Percentiles rank a stretch among this genome's conserved stretches.
Conservation (phyloP, 805 yeast species). For the Hanseniaspora nectarophila region DNA sequence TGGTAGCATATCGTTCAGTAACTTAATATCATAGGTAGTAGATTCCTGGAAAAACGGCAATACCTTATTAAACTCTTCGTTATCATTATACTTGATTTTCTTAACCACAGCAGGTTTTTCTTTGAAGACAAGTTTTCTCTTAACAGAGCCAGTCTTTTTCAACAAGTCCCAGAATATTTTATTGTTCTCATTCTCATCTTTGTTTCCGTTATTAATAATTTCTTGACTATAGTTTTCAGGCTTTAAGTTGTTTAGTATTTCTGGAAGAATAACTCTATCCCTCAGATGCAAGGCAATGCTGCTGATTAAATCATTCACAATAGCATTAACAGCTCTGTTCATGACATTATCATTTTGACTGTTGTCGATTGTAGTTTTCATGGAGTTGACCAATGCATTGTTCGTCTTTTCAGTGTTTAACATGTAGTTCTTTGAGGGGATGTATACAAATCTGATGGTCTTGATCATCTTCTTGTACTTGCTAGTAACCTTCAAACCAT, state of each 20-base stretch:
- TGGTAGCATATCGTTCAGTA: not conserved
- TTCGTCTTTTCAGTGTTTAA: not conserved
- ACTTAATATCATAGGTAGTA: not conserved
- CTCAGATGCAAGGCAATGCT: conserved; percentile 1
- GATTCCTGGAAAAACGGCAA: not conserved
- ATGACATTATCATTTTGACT: not conserved
- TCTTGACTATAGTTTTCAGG: conserved; percentile 15
- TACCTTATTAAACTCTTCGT: not conserved
- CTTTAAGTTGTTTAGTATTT: not conserved
- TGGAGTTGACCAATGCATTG: not conserved
- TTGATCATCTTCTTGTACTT: conserved; percentile 43
- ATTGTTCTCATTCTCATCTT: not conserved
- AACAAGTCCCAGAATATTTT: conserved; percentile 13
- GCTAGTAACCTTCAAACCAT: conserved; percentile 56
- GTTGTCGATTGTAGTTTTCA: not conserved
- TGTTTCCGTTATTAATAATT: not conserved
- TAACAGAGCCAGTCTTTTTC: not conserved
- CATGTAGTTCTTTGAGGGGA: conserved; percentile 17
- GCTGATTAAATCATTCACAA: conserved; percentile 1
- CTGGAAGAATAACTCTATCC: conserved; percentile 9
- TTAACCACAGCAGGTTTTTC: not conserved
- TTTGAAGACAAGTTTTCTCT: not conserved
- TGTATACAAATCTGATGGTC: conserved; percentile 46
- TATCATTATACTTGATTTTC: not conserved
- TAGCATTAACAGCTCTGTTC: not conserved